A percentile compares a stretch with the other conserved stretches of the same genome.
These are phyloP conservation scores for Patellifolia procumbens DNA, from an alignment of 179 eudicot species.

Conservation along the genomic window DNA sequence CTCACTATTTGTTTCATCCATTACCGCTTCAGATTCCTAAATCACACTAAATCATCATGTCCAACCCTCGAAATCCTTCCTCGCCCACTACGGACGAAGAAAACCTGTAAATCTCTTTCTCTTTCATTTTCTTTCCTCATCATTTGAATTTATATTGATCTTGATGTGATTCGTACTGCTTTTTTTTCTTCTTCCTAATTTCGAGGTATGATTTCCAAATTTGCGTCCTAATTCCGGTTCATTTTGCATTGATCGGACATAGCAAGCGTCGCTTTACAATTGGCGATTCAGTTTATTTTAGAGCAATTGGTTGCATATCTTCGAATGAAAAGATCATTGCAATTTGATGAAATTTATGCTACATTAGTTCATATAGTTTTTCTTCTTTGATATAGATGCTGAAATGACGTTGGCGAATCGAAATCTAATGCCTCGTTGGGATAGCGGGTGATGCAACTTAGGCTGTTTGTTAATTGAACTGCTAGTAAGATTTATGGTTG, in stretches of 20 bases:
- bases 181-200: neutral
- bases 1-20: neutral
- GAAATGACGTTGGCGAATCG: neutral
- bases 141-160: neutral
- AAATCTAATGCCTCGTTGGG: neutral
- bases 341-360: neutral
- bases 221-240: neutral
- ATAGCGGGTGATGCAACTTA: neutral
- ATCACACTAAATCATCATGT: conserved; percentile 33
- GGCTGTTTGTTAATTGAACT: neutral
- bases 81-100: conserved; percentile 55
- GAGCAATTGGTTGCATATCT: neutral
- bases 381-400: neutral
- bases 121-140: neutral
- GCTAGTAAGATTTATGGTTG: neutral
- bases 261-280: neutral
- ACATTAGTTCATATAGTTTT: neutral
- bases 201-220: no score
- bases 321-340: neutral
- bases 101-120: conserved; percentile 45
- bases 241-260: neutral
- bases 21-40: neutral
- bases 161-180: neutral
- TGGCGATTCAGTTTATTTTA: neutral
- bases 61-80: conserved; percentile 43